Conservation (phyloP, 345 rosid genomes). For the Geranium brycei region DNA sequence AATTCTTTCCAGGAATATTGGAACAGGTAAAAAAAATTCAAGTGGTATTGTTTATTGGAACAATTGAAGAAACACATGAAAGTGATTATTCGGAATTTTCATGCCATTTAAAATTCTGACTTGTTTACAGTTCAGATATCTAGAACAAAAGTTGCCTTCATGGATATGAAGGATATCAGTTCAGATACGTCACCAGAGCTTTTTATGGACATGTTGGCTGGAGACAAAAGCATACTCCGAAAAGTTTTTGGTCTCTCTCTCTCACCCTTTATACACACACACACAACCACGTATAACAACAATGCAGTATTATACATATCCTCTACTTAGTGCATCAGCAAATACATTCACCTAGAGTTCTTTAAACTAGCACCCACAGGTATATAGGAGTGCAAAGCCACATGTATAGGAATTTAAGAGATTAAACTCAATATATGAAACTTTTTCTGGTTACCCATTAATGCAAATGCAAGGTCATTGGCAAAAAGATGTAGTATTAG, state of each 20-base stretch:
- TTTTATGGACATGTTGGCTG: conserved; percentile 56
- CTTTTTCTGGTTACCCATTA: too few relatives aligned
- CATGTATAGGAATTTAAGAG: too few relatives aligned
- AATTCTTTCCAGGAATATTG: conserved; percentile 26
- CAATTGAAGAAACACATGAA: background rate
- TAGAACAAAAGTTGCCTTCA: conserved; percentile 58
- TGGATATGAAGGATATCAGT: conserved; percentile 60
- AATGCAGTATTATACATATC: too few relatives aligned
- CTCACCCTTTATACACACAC: background rate
- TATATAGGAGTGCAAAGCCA: too few relatives aligned
- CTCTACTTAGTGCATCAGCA: background rate
- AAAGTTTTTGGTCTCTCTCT: conserved; percentile 63
- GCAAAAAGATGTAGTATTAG: too few relatives aligned
- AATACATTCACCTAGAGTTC: too few relatives aligned
- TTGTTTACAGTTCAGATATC: conserved; percentile 96
- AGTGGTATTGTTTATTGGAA: conserved; percentile 1
- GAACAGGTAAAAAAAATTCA: conserved; percentile 41
- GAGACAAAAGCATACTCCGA: conserved; percentile 60
- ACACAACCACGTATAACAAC: too few relatives aligned
- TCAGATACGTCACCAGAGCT: conserved; percentile 46
- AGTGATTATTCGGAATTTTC: conserved; percentile 19
- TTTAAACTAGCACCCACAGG: too few relatives aligned
- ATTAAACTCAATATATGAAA: too few relatives aligned
- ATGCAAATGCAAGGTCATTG: too few relatives aligned
- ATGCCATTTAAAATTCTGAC: conserved; percentile 49